Evolutionary conservation across 202 grass and related monocot species (phyloP).

Genomic region (Zizania palustris): DNA sequence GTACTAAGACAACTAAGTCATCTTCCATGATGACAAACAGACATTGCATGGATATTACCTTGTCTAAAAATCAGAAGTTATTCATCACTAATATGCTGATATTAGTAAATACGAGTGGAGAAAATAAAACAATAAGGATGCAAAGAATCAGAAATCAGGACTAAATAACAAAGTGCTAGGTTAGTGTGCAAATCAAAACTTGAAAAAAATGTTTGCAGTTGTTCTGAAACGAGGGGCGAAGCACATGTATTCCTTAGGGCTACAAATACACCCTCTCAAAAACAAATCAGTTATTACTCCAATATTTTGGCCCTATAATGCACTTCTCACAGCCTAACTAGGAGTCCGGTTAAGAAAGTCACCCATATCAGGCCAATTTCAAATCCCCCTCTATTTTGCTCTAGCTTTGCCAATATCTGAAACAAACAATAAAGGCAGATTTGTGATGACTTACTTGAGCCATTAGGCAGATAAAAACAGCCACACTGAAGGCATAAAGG

Average conservation of each 20-base stretch:
- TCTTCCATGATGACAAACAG: neutral
- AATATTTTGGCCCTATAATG: too few species aligned
- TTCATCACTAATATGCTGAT: neutral
- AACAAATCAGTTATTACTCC: too few species aligned
- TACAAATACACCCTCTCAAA: too few species aligned
- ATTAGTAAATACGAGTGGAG: neutral
- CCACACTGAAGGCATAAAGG: constrained; percentile 81
- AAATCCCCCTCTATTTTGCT: too few species aligned
- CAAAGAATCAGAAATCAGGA: constrained; percentile 4
- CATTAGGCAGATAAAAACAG: constrained; percentile 80
- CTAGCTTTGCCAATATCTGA: neutral
- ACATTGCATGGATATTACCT: constrained; percentile 4
- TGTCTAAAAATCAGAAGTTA: constrained; percentile 12
- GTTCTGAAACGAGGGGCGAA: neutral
- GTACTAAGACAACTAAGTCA: constrained; percentile 33
- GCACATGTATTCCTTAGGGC: too few species aligned
- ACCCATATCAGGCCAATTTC: too few species aligned
- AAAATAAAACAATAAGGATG: neutral
- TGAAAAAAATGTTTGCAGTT: neutral
- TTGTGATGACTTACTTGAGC: constrained; percentile 66
- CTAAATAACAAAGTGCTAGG: neutral
- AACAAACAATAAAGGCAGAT: constrained; percentile 8
- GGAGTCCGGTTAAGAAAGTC: too few species aligned
- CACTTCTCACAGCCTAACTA: too few species aligned
- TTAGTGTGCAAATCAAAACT: neutral